A percentile compares a stretch with the other conserved stretches of the same genome.
phyloP scores from a whole-genome alignment of 257 asterid species.

The Linderniella brevidens region DNA sequence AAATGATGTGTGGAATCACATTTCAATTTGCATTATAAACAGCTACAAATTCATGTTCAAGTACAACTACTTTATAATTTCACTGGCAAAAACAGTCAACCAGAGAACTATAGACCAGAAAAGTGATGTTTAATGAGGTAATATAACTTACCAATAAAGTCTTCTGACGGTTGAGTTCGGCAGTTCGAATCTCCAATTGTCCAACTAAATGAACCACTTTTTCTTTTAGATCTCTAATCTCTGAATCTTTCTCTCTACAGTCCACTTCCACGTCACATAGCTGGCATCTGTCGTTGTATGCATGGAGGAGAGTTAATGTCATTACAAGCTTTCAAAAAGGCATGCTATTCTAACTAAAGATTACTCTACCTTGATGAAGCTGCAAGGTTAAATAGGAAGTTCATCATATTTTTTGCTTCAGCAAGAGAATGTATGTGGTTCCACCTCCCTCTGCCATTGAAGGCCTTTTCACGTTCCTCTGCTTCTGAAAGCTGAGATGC shows the following conservation, averaged over 20 bases:
- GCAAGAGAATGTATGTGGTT: slow-evolving; percentile 78
- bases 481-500: slow-evolving; percentile 96
- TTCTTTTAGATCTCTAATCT: slow-evolving; percentile 74
- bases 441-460: slow-evolving; percentile 94
- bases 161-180: slow-evolving; percentile 48
- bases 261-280: slow-evolving; percentile 71
- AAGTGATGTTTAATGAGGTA: too few species aligned
- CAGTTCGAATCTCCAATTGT: slow-evolving; percentile 52
- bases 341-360: slow-evolving; percentile 7
- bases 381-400: slow-evolving; percentile 61
- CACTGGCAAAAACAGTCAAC: too few species aligned
- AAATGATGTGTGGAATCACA: too few species aligned
- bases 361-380: slow-evolving; percentile 58
- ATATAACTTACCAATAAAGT: slow-evolving; percentile 59
- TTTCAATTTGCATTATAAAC: too few species aligned
- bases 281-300: slow-evolving; percentile 68
- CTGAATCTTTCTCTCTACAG: slow-evolving; percentile 77
- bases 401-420: slow-evolving; percentile 82
- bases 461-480: slow-evolving; percentile 90
- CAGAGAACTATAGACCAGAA: too few species aligned
- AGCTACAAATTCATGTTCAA: too few species aligned
- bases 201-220: slow-evolving; percentile 58
- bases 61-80: too few species aligned
- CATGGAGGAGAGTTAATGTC: slow-evolving; percentile 3
- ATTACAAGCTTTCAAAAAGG: slow-evolving; percentile 7